Base-by-base conservation (phyloP, 352 stramenopile genomes). In the Globisporangium nagaii region DNA sequence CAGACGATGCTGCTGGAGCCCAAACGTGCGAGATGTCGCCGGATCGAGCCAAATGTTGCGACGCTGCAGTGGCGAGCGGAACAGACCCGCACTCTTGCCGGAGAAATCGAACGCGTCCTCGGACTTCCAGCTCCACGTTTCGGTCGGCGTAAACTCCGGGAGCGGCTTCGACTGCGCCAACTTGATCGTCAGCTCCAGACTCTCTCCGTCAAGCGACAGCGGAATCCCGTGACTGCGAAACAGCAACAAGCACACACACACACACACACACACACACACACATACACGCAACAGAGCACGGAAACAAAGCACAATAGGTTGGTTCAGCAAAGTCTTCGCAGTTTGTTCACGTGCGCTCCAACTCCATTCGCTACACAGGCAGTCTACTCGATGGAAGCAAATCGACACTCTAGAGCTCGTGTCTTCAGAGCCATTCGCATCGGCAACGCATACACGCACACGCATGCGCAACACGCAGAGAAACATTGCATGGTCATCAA, bases 21-120 rank as follows among this genome's bases (percentile, higher is more conserved):
- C 39, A 51, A 79, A 90, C 12, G 73, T 75, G 24, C 70, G 63
- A 5, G 75, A 73, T 11, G 76, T 86, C 11, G 80, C 65, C 8
- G 78, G 80, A 28, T 90, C 80, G 1, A 90, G 52, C 66, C 72
- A 88, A 39, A 88, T 79, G 30, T 83, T 62, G 20, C 75, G 62
- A 10, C 67, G 65, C 36, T 64, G 70, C 4, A 90, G 52, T 3
- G 63, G 30, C 3, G 54, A 68, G 15, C 66, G 42, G 47, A 73
- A 79, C 24, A 76, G 32, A 25, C 57, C 58, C 13, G 62, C 37
- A 31, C 42, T 71, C 66, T 34, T 60, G 53, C 34, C 60, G 42
- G 39, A 61, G 48, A 31, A 79, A 35, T 30, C 65, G 20, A 24
- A 57, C n/a, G 6, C 34, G 37, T 55, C 28, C 41, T 53, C 53